A percentile compares a stretch with the other conserved stretches of the same genome.
Conservation (phyloP, 306 rosid genomes). For the Lagenaria siceraria region DNA sequence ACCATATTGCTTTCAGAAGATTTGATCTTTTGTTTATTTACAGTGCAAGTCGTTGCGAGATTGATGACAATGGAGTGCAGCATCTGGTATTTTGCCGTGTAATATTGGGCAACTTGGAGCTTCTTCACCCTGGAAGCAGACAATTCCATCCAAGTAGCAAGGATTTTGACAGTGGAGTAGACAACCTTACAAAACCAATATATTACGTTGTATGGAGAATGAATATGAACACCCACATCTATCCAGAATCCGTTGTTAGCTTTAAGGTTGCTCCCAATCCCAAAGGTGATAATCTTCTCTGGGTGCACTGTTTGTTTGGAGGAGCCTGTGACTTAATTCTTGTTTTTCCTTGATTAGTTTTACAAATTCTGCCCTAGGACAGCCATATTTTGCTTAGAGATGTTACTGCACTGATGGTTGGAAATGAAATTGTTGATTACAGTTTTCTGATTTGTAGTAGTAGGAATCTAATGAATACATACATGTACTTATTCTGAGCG, state of each 20-base stretch:
- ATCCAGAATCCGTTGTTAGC: slow-evolving; percentile 69
- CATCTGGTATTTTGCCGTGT: slow-evolving; percentile 69
- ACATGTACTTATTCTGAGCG: not conserved
- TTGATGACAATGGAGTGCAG: slow-evolving; percentile 67
- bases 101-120: slow-evolving; percentile 75
- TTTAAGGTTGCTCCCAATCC: slow-evolving; percentile 45
- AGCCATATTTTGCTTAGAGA: not conserved
- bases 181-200: slow-evolving; percentile 54
- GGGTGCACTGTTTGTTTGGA: not conserved
- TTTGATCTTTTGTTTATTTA: slow-evolving; percentile 27
- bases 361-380: not conserved
- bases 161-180: slow-evolving; percentile 81
- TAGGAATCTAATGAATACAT: not conserved
- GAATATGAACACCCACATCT: slow-evolving; percentile 69
- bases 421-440: not conserved
- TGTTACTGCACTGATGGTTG: not conserved
- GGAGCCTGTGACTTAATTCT: not conserved
- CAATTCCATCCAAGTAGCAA: slow-evolving; percentile 62
- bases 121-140: slow-evolving; percentile 38
- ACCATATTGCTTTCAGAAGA: slow-evolving; percentile 12
- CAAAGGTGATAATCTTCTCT: slow-evolving; percentile 45
- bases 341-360: not conserved
- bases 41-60: slow-evolving; percentile 62
- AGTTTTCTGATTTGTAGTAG: not conserved
- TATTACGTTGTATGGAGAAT: slow-evolving; percentile 57